These are phyloP conservation scores for Albugo laibachii DNA, from an alignment of 352 stramenopile genomes.

Conservation along the genomic window DNA sequence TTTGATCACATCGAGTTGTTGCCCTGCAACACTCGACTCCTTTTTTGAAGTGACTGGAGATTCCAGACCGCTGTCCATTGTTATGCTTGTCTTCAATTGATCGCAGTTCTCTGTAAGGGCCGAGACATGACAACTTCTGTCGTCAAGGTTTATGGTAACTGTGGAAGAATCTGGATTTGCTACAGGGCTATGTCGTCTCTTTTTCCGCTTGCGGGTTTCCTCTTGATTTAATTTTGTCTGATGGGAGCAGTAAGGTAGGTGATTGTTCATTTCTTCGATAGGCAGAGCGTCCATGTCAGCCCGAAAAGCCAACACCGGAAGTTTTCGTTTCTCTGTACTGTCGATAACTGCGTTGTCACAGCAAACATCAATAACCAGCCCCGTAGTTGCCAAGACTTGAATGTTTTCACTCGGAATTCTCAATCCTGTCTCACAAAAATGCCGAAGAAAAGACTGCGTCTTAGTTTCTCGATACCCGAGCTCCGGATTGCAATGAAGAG, in stretches of 20 bases:
- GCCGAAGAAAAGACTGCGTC: conserved; percentile 72
- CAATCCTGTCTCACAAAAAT: conserved; percentile 65
- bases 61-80: no score
- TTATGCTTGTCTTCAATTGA: no score
- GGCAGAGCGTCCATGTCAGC: conserved; percentile 93
- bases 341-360: conserved; percentile 33
- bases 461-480: conserved; percentile 79
- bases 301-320: conserved; percentile 81
- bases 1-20: no score
- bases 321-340: conserved; percentile 24
- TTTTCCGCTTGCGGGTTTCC: conserved; percentile 31
- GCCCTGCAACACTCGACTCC: no score
- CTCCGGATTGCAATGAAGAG: conserved; percentile 82
- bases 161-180: no score
- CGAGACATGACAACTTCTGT: no score
- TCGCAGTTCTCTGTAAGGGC: no score
- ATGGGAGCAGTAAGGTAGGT: conserved; percentile 59
- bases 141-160: no score
- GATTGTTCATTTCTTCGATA: conserved; percentile 72
- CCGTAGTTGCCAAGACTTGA: conserved; percentile 56
- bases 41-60: no score
- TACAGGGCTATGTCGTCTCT: conserved; percentile 3
- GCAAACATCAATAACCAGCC: conserved; percentile 83
- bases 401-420: conserved; percentile 56
- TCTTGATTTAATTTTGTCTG: conserved; percentile 36